Conservation (phyloP, 1,284 basidiomycete genomes). For the Marasmius tenuissimus region DNA sequence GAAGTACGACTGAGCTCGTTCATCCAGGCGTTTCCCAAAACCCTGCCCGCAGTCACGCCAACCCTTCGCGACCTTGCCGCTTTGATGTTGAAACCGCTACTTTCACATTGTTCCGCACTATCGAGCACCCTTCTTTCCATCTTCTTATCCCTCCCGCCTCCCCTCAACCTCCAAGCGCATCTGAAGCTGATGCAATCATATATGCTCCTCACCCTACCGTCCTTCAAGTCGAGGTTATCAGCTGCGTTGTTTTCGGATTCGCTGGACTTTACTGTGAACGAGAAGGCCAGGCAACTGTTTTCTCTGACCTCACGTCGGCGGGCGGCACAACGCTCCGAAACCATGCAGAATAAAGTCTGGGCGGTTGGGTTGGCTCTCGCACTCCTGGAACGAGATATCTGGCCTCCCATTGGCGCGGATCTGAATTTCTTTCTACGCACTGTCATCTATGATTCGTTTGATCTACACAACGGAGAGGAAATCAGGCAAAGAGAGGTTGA, state of each 20-base stretch:
- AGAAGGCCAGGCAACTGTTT: constrained; percentile 30
- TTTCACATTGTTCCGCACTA: constrained; percentile 54
- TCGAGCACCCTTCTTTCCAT: constrained; percentile 60
- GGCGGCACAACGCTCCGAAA: constrained; percentile 23
- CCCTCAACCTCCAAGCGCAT: constrained; percentile 61
- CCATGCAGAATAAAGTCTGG: constrained; percentile 39
- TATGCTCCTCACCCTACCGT: constrained; percentile 61
- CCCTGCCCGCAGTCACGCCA: constrained; percentile 62
- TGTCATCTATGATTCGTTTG: constrained; percentile 76
- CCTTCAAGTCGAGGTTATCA: constrained; percentile 65
- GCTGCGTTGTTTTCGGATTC: constrained; percentile 70
- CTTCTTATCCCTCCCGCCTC: constrained; percentile 54
- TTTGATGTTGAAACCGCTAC: constrained; percentile 57
- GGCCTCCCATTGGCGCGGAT: constrained; percentile 85
- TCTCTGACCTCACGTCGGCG: constrained; percentile 34
- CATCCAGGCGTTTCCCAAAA: constrained; percentile 53
- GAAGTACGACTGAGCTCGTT: constrained; percentile 41
- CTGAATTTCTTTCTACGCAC: constrained; percentile 78
- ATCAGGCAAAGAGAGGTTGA: constrained; percentile 39
- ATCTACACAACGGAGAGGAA: constrained; percentile 20
- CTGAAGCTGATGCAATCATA: constrained; percentile 68
- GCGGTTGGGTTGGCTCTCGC: constrained; percentile 74
- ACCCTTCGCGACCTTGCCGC: constrained; percentile 58
- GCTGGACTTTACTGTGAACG: constrained; percentile 43
- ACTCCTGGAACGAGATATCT: constrained; percentile 67